Evolutionary conservation across 148 eudicot genomes (phyloP).

Genomic region (Agrostemma githago): DNA sequence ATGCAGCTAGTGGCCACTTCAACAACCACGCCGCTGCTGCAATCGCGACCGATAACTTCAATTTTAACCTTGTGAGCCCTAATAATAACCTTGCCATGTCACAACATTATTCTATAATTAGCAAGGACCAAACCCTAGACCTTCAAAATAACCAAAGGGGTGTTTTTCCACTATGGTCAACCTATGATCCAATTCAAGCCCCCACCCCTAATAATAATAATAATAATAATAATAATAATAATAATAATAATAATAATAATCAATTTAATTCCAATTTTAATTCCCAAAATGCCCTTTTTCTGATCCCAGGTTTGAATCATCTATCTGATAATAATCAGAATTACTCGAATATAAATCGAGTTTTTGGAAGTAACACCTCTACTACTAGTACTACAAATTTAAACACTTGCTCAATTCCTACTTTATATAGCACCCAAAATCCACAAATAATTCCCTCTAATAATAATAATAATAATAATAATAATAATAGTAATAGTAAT

Average conservation of each 20-base stretch:
- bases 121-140: constrained; percentile 36
- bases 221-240: constrained; percentile 8
- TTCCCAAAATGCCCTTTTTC: constrained; percentile 13
- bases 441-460: constrained; percentile 24
- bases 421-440: constrained; percentile 58
- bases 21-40: constrained; percentile 31
- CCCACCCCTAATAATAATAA: constrained; percentile 2
- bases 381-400: constrained; percentile 6
- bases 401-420: constrained; percentile 39
- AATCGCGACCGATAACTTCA: constrained; percentile 26
- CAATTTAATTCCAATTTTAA: constrained; percentile 20
- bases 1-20: constrained; percentile 48
- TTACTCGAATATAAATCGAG: constrained; percentile 22
- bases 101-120: constrained; percentile 53
- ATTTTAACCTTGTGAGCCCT: constrained; percentile 49
- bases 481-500: constrained; percentile 5
- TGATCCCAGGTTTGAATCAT: constrained; percentile 19
- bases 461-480: constrained; percentile 10
- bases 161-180: constrained; percentile 24
- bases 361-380: constrained; percentile 20
- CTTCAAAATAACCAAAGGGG: constrained; percentile 23
- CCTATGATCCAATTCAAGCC: constrained; percentile 11
- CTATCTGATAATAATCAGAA: background rate
- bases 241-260: constrained; percentile 11
- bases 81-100: constrained; percentile 31